Evolutionary conservation across 495 filamentous ascomycete species (phyloP), one percentile per base, ranked within the genome.

Genomic region (Pyrenopolyporus hunteri): DNA sequence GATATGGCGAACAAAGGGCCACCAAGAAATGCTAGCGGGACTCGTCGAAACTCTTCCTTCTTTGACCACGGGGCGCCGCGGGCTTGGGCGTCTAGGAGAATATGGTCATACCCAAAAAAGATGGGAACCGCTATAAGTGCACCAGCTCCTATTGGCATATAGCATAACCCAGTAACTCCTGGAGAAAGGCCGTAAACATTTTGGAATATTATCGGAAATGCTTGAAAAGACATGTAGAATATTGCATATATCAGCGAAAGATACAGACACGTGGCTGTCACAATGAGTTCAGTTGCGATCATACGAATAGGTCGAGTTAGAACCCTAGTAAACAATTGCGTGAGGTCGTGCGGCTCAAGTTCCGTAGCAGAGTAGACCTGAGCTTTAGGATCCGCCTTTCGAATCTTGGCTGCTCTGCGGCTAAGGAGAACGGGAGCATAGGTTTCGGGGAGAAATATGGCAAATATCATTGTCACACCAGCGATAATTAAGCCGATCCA

Each of bases 211-310:
- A 89, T 77, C 0, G 86, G 86, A 64, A 82, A 89, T 3, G 83
- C 81, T 48, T 88, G 82, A 59, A 91, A 89, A 57, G 81, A 88
- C 64, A 91, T 84, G 70, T 90, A 91, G 59, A 93, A 92, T 26
- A 92, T 87, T 5, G 83, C 83, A 68, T 91, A 92, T 10, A 84
- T 79, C 2, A 90, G 72, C 0, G 86, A 79, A 1, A 91, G 78
- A 70, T 90, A 92, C 7, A 90, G 71, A 31, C 86, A 89, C 0
- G 78, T 83, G 28, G 87, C 81, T 19, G 83, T 78, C 14, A 92
- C 75, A 33, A 78, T 74, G 17, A 73, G 72, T 62, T 80, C 76
- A 14, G 69, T 66, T n/a, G 74, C 23, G 25, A 78, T 69, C 76
- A 78, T 78, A 45, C 74, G 70, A 9, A 80, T 61, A 2, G 76